Evolutionary conservation across 441 rosid species (phyloP).

Genomic region (Jatropha multifida): DNA sequence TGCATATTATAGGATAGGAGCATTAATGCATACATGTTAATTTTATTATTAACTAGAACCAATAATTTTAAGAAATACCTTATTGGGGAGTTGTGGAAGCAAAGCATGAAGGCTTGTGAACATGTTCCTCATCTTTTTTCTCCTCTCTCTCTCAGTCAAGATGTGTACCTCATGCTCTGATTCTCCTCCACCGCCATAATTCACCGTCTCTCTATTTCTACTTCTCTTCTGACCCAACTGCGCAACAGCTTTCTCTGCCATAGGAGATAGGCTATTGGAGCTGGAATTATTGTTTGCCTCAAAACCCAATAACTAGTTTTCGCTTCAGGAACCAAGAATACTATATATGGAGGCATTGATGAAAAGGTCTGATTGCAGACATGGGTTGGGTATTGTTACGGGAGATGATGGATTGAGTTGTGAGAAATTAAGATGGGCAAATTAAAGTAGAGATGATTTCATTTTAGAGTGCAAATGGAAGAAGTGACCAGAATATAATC

Average conservation of each 20-base stretch:
- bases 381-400: not conserved
- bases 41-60: too few relatives aligned
- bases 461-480: too few relatives aligned
- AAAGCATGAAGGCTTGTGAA: conserved; percentile 53
- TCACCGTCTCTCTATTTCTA: conserved; percentile 17
- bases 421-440: not conserved
- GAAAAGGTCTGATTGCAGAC: not conserved
- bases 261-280: not conserved
- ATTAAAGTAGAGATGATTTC: not conserved
- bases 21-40: too few relatives aligned
- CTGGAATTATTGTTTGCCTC: conserved; percentile 13
- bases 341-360: not conserved
- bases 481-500: conserved; percentile 36
- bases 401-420: not conserved
- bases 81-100: conserved; percentile 54
- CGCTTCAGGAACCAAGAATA: not conserved
- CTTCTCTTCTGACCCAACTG: conserved; percentile 26
- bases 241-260: conserved; percentile 9
- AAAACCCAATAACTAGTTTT: conserved; percentile 1
- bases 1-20: too few relatives aligned
- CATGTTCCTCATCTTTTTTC: conserved; percentile 71
- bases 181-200: conserved; percentile 24
- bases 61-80: conserved; percentile 31
- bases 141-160: conserved; percentile 61
- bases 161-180: conserved; percentile 52